These are phyloP conservation scores for Phytophthora agathidicida DNA, from an alignment of 352 stramenopile species.

Conservation along the genomic window DNA sequence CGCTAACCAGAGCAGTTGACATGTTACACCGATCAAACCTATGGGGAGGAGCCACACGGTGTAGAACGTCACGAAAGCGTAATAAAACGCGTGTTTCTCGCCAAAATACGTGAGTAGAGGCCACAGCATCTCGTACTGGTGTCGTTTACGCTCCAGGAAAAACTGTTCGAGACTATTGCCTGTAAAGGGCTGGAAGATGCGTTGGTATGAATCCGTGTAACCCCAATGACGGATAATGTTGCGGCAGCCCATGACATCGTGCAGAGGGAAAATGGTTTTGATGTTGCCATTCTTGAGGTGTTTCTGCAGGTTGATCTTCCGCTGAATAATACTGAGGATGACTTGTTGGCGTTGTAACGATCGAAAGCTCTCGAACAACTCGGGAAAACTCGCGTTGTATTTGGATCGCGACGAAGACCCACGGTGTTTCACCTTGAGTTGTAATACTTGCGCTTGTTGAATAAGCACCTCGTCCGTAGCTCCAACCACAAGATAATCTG, in stretches of 20 bases:
- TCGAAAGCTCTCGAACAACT: slow-evolving; percentile 72
- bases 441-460: slow-evolving; percentile 61
- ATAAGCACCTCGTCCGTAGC: slow-evolving; percentile 61
- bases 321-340: slow-evolving; percentile 73
- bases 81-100: slow-evolving; percentile 85
- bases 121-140: slow-evolving; percentile 85
- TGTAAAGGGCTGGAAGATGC: slow-evolving; percentile 65
- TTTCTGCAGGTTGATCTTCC: slow-evolving; percentile 71
- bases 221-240: slow-evolving; percentile 76
- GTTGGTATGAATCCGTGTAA: slow-evolving; percentile 29
- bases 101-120: slow-evolving; percentile 82
- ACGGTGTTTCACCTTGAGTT: slow-evolving; percentile 79
- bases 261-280: slow-evolving; percentile 66
- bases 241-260: slow-evolving; percentile 62
- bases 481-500: slow-evolving; percentile 69
- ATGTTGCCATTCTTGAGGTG: slow-evolving; percentile 64
- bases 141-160: slow-evolving; percentile 57
- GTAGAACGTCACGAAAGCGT: slow-evolving; percentile 80
- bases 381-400: slow-evolving; percentile 44
- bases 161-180: slow-evolving; percentile 62
- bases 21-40: slow-evolving; percentile 49
- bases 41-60: slow-evolving; percentile 72
- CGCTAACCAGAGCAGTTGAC: slow-evolving; percentile 53
- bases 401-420: slow-evolving; percentile 63
- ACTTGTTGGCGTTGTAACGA: slow-evolving; percentile 82